Evolutionary conservation across 139 green algal genomes (phyloP), one percentile per base, ranked within the genome.

Genomic region (Picochlorum sp.): DNA sequence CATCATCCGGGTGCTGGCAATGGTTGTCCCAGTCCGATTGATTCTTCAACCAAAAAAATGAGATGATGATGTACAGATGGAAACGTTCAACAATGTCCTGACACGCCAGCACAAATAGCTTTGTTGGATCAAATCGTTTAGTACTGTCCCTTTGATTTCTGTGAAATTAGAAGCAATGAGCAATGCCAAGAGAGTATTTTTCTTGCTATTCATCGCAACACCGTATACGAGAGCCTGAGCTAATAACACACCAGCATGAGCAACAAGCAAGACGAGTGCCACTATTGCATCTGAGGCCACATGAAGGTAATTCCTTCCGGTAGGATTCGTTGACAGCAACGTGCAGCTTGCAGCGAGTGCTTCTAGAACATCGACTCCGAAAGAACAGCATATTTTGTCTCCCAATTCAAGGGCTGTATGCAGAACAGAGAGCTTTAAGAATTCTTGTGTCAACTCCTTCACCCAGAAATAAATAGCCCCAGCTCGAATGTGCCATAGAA

Each of bases 161-260:
- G 84, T 80, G 70, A 96, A 96, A 76, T 95, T 95, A 63, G 77
- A 80, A 24, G 88, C 87, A 41, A 96, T 92, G 0, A 95, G 73
- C 26, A 96, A 77, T 21, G 81, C 89, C 28, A 96, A 66, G 45
- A 96, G 68, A 0, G 82, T 83, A 63, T 87, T 87, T 60, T 63
- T 80, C 58, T 77, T 79, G 47, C 63, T 81, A 75, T 91, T 95
- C 71, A 95, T 83, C 4, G 87, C 86, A 63, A 95, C 87, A 1
- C 75, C 80, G 70, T 90, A 80, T 14, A 88, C 75, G 57, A 94
- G 80, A 15, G 68, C 85, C 78, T 92, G 81, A 4, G 41, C 24
- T 63, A 79, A 65, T 4, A 79, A 50, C 16, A 60, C 66, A 15
- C 37, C 32, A 26, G 64, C 61, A 30, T 79, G 72, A 50, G 63